A percentile compares a stretch with the other conserved stretches of the same genome.
These are phyloP conservation scores for Lipomyces chichibuensis DNA, from an alignment of 805 yeast genomes.

Conservation along the genomic window DNA sequence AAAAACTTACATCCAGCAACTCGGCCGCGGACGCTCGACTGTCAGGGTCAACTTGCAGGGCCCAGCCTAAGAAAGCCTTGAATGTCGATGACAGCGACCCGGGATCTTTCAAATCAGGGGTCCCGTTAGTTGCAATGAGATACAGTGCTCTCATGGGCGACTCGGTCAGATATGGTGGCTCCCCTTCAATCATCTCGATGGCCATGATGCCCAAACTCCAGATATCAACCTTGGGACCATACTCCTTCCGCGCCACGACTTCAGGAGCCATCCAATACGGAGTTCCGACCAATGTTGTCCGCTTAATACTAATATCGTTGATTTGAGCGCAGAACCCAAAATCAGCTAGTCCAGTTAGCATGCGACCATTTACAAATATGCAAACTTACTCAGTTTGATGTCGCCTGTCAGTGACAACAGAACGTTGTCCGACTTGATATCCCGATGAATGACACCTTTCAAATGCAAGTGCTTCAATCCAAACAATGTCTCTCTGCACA, in stretches of 20 bases:
- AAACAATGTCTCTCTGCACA: conserved; percentile 83
- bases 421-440: conserved; percentile 93
- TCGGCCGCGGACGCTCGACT: conserved; percentile 78
- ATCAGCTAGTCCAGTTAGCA: conserved; percentile 54
- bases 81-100: conserved; percentile 70
- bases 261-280: conserved; percentile 99
- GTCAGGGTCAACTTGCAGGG: conserved; percentile 81
- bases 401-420: conserved; percentile 80
- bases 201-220: conserved; percentile 99
- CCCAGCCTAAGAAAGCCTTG: conserved; percentile 70
- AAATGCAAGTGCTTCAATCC: conserved; percentile 88
- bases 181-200: conserved; percentile 98
- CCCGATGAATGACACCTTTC: conserved; percentile 93
- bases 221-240: conserved; percentile 94
- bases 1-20: conserved; percentile 62
- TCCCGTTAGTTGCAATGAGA: conserved; percentile 94
- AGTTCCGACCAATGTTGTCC: conserved; percentile 99
- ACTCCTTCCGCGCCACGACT: conserved; percentile 90
- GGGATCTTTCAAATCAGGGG: conserved; percentile 90
- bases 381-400: conserved; percentile 65
- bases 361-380: background rate
- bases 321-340: conserved; percentile 96
- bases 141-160: conserved; percentile 92
- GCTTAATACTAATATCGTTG: conserved; percentile 75
- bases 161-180: conserved; percentile 96